phyloP scores from a whole-genome alignment of 768 basidiomycete species.

The Dioszegia crocea region DNA sequence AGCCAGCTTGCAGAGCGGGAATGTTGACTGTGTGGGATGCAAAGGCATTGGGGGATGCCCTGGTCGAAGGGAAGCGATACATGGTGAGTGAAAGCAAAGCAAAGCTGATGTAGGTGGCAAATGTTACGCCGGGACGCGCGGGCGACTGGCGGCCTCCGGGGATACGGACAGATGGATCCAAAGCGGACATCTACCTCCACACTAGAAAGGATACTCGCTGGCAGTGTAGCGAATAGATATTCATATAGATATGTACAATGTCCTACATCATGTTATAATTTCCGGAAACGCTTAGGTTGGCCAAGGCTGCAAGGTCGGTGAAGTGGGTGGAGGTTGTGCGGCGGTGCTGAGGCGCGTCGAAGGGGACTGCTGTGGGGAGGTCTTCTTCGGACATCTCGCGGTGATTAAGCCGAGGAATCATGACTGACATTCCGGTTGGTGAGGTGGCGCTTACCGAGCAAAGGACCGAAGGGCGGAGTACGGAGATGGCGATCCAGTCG shows the following conservation, averaged over 20 bases:
- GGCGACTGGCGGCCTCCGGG: slow-evolving; percentile 67
- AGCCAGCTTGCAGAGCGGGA: slow-evolving; percentile 60
- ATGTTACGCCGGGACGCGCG: slow-evolving; percentile 64
- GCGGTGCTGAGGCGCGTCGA: background rate
- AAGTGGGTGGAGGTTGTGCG: background rate
- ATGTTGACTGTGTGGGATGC: slow-evolving; percentile 84
- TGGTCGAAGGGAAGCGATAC: slow-evolving; percentile 65
- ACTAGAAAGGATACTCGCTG: slow-evolving; percentile 62
- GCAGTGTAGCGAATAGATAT: slow-evolving; percentile 15
- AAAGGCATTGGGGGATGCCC: slow-evolving; percentile 53
- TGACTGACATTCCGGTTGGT: slow-evolving; percentile 13
- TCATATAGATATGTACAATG: background rate
- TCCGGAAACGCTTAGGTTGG: background rate
- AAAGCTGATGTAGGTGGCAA: slow-evolving; percentile 56
- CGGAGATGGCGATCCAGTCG: slow-evolving; percentile 33
- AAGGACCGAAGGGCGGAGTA: slow-evolving; percentile 21
- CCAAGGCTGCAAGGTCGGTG: background rate
- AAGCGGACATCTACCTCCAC: slow-evolving; percentile 66
- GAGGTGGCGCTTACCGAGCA: background rate
- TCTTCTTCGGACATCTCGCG: slow-evolving; percentile 5
- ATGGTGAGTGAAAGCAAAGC: slow-evolving; percentile 55
- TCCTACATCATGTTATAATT: background rate
- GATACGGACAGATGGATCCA: slow-evolving; percentile 48
- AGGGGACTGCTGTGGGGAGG: slow-evolving; percentile 13
- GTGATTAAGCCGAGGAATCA: background rate